Conservation (phyloP, 768 basidiomycete species). For the Epithele typhae region DNA sequence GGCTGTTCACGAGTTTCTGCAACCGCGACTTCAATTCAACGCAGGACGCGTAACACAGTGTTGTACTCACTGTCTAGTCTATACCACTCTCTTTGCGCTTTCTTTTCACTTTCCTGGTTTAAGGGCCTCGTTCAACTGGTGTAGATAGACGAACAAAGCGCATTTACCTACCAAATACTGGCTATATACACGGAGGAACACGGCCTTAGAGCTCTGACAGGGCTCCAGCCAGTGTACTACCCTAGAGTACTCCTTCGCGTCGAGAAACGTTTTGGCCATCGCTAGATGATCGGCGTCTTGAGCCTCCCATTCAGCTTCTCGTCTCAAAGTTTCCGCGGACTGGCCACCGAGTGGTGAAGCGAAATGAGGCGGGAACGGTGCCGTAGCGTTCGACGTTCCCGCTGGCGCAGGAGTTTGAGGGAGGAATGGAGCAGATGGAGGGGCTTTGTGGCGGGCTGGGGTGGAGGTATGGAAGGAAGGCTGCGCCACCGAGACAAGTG, state of each 20-base stretch:
- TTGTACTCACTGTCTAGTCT: slow-evolving; percentile 61
- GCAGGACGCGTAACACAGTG: background rate
- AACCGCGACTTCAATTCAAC: background rate
- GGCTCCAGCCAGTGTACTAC: slow-evolving; percentile 60
- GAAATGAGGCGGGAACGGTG: slow-evolving; percentile 25
- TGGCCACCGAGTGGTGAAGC: slow-evolving; percentile 29
- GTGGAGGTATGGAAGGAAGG: slow-evolving; percentile 56
- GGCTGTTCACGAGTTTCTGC: slow-evolving; percentile 69
- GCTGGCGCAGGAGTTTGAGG: slow-evolving; percentile 5
- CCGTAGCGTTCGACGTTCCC: slow-evolving; percentile 13
- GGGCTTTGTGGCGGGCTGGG: slow-evolving; percentile 41
- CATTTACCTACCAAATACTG: slow-evolving; percentile 83
- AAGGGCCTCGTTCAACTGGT: slow-evolving; percentile 4
- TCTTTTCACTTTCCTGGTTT: slow-evolving; percentile 75
- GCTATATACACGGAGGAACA: slow-evolving; percentile 76
- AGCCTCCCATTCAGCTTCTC: slow-evolving; percentile 45
- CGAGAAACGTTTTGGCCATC: slow-evolving; percentile 69
- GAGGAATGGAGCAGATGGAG: slow-evolving; percentile 8
- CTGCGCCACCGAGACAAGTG: slow-evolving; percentile 20
- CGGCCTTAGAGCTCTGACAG: slow-evolving; percentile 67
- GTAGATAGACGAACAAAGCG: background rate
- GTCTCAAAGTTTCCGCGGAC: slow-evolving; percentile 30
- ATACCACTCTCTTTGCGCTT: slow-evolving; percentile 81
- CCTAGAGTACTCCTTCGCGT: slow-evolving; percentile 73
- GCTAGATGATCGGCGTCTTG: slow-evolving; percentile 71